phyloP scores from a whole-genome alignment of 805 yeast species.

The Kazachstania kunashirensis region DNA sequence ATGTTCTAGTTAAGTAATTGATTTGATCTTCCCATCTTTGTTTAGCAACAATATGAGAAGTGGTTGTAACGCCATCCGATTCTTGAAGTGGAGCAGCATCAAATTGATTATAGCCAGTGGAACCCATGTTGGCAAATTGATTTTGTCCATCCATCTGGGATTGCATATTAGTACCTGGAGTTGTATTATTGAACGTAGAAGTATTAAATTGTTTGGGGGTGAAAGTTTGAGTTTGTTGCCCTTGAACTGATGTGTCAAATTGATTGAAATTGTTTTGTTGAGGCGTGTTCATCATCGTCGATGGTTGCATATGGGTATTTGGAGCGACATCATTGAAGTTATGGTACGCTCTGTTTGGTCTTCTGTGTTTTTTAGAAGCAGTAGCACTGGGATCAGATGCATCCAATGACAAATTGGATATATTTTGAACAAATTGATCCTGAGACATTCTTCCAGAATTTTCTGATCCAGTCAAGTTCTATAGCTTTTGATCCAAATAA shows the following conservation, averaged over 20 bases:
- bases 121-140: neutral
- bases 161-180: too few relatives aligned
- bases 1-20: conserved; percentile 35
- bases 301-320: conserved; percentile 1
- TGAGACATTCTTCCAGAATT: too few relatives aligned
- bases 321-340: conserved; percentile 7
- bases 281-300: conserved; percentile 7
- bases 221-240: conserved; percentile 1
- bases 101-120: neutral
- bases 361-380: conserved; percentile 15
- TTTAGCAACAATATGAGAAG: conserved; percentile 25
- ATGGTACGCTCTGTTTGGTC: conserved; percentile 28
- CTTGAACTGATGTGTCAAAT: conserved; percentile 2
- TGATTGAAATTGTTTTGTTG: neutral
- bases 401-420: conserved; percentile 18
- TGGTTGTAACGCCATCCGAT: conserved; percentile 3
- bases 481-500: too few relatives aligned
- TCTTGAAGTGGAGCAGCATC: too few relatives aligned
- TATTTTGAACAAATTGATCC: conserved; percentile 11
- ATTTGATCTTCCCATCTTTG: conserved; percentile 31
- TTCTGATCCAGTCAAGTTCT: too few relatives aligned
- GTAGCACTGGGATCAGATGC: conserved; percentile 8
- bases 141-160: too few relatives aligned
- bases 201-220: too few relatives aligned
- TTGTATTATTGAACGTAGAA: too few relatives aligned